Percentiles rank a stretch among this genome's conserved stretches.
Conservation (phyloP, 148 eudicot species). For the Rhododendron ferrugineum region DNA sequence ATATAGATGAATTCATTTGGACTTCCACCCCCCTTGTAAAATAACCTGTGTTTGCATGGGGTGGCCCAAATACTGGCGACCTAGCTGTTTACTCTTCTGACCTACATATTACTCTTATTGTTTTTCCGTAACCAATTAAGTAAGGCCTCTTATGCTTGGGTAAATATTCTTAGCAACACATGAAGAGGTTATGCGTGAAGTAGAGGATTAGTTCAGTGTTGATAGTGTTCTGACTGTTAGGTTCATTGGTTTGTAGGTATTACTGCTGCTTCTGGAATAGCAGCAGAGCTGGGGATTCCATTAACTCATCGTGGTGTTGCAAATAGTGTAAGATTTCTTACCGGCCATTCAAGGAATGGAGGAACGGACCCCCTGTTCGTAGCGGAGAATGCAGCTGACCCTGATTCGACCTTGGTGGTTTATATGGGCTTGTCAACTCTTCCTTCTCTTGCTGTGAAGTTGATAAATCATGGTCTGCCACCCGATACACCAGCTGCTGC, state of each 20-base stretch:
- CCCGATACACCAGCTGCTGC: constrained; percentile 78
- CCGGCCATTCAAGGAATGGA: constrained; percentile 93
- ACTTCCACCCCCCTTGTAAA: not conserved
- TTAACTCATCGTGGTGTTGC: constrained; percentile 89
- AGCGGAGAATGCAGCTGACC: constrained; percentile 85
- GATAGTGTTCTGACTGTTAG: not conserved
- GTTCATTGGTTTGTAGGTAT: constrained; percentile 53
- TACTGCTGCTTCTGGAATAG: constrained; percentile 96
- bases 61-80: not conserved
- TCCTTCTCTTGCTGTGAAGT: constrained; percentile 71
- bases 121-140: not conserved
- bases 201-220: not conserved
- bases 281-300: constrained; percentile 93
- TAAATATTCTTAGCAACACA: not conserved
- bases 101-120: not conserved
- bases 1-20: not conserved
- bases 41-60: not conserved
- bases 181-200: not conserved
- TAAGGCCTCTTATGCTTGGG: not conserved
- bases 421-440: constrained; percentile 97
- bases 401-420: constrained; percentile 91
- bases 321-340: constrained; percentile 87
- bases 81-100: not conserved
- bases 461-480: constrained; percentile 81
- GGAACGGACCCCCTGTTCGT: constrained; percentile 87